phyloP scores from a whole-genome alignment of 2,329 filamentous ascomycete species.

The Gaeumannomyces sp. region DNA sequence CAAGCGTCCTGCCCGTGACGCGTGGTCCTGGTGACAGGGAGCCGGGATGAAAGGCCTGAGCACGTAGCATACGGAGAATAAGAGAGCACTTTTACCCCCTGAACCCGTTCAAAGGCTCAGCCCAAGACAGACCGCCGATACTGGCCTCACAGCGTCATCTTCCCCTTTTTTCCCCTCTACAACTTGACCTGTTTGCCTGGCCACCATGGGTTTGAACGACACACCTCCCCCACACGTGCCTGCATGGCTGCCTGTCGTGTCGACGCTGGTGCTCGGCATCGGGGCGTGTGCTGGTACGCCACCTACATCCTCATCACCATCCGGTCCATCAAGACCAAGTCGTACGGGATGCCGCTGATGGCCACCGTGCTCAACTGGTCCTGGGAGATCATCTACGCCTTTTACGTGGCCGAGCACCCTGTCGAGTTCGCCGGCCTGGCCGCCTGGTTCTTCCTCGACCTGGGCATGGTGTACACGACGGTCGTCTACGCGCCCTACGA shows the following conservation, averaged over 20 bases:
- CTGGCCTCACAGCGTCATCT: neutral
- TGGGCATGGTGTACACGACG: slow-evolving; percentile 39
- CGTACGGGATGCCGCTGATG: slow-evolving; percentile 44
- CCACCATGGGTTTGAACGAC: slow-evolving; percentile 33
- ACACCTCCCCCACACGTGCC: slow-evolving; percentile 27
- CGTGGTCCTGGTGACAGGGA: neutral
- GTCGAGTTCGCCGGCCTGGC: slow-evolving; percentile 38
- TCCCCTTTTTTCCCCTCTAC: neutral
- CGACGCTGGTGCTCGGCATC: slow-evolving; percentile 26
- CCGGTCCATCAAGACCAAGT: slow-evolving; percentile 37
- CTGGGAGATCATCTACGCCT: slow-evolving; percentile 45
- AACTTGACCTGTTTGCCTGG: neutral
- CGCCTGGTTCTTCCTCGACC: slow-evolving; percentile 43
- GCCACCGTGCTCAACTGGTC: slow-evolving; percentile 43
- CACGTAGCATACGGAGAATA: neutral
- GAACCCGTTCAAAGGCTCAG: neutral
- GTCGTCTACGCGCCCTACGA: slow-evolving; percentile 37
- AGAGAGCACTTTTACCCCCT: neutral
- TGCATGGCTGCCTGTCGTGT: slow-evolving; percentile 31
- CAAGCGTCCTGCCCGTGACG: neutral
- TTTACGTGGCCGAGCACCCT: slow-evolving; percentile 37
- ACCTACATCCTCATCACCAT: slow-evolving; percentile 42
- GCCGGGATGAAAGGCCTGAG: neutral
- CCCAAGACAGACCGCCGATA: too few relatives aligned
- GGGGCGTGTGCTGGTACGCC: slow-evolving; percentile 34